Conservation (phyloP, 495 filamentous ascomycete genomes). For the Corynascus novoguineensis region DNA sequence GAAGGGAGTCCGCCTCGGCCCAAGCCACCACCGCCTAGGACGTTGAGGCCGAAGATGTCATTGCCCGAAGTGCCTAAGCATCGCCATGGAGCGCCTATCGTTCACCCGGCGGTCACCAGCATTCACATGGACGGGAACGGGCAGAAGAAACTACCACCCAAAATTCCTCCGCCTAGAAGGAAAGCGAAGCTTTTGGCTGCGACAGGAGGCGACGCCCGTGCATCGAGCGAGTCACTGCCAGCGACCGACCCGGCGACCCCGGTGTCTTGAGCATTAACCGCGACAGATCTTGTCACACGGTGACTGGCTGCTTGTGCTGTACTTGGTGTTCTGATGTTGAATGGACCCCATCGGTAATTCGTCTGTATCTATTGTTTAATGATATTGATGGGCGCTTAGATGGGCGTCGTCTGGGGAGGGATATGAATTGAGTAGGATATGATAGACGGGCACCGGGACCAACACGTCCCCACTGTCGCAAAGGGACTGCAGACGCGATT, state of each 20-base stretch:
- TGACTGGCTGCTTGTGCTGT: not conserved
- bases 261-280: slow-evolving; percentile 8
- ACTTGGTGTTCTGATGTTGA: not conserved
- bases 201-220: slow-evolving; percentile 1
- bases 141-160: slow-evolving; percentile 49
- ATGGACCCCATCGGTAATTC: not conserved
- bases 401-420: not conserved
- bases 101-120: slow-evolving; percentile 26
- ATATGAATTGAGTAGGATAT: too few species aligned
- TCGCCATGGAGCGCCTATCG: slow-evolving; percentile 42
- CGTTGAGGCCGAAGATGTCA: slow-evolving; percentile 36
- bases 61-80: slow-evolving; percentile 45
- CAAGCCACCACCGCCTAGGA: slow-evolving; percentile 20
- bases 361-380: not conserved
- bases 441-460: too few species aligned
- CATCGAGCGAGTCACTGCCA: slow-evolving; percentile 7
- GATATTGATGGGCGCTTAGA: not conserved
- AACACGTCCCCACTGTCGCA: too few species aligned
- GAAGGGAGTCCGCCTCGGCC: slow-evolving; percentile 13
- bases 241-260: slow-evolving; percentile 10
- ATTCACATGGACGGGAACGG: slow-evolving; percentile 26
- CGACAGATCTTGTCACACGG: too few species aligned
- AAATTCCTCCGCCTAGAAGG: slow-evolving; percentile 49
- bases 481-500: not conserved
- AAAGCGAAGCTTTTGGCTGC: slow-evolving; percentile 36